Base-by-base conservation (phyloP, 768 basidiomycete species). In the Crepidotus variabilis region DNA sequence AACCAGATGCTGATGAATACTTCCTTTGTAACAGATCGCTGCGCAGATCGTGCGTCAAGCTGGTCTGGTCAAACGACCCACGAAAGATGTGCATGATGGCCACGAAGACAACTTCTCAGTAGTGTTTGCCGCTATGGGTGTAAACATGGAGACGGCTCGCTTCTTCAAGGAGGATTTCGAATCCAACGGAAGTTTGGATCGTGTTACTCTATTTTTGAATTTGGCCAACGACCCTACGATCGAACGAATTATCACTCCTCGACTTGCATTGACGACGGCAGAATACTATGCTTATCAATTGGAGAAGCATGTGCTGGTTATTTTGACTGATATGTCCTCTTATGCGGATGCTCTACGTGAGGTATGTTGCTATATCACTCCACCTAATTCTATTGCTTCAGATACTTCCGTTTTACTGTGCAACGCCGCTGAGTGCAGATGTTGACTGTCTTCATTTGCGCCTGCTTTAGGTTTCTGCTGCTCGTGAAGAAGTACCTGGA, bases 151-250 rank as follows among this genome's bases (percentile, higher is more conserved):
- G 74, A 98, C 97, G 6, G 97, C 97, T 49, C 87, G 96, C 52
- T 99, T 97, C 82, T 99, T 99, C 90, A 95, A 96, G 74, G 92
- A 95, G 70, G 97, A 99, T 78, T 98, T 98, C 70, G 95, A 98
- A 74, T 96, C 97, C 66, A 98, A 97, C 69, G 97, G 97, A 53
- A 91, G 88, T 79, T 82, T 98, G 59, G 94, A 98, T 75, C 90
- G 97, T 63, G 94, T 97, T 54, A 98, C 97, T 6, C 80, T 99
- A 52, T 99, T 99, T 87, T 81, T 99, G 70, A 99, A 99, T 77
- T 76, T 98, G 69, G 97, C 97, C 39, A 98, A 98, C 67, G 97
- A 99, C 71, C 97, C 97, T 22, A 99, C 97, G 13, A 99, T 99
- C 71, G 97, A 99, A 73, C 92, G 97, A 73, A 99, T 99, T 75